Conservation (phyloP, 257 asterid genomes). For the Nicotiana obtusifolia region DNA sequence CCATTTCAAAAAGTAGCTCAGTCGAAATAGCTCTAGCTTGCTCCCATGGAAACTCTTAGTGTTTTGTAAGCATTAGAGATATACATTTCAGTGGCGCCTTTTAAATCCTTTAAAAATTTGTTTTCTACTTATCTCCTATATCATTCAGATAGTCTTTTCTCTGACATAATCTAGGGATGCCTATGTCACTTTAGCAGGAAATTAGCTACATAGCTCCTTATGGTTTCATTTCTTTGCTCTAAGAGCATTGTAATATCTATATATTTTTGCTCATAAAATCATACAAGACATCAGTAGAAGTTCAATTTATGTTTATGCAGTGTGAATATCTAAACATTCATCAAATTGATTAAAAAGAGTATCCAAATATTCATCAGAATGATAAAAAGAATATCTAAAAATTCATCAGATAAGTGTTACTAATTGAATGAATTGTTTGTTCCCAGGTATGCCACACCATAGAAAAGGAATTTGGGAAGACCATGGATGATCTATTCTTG, state of each 20-base stretch:
- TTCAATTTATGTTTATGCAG: not conserved
- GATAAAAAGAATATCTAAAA: not conserved
- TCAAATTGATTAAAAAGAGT: not conserved
- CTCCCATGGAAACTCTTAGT: not conserved
- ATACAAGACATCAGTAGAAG: not conserved
- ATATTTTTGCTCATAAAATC: not conserved
- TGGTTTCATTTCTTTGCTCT: not conserved
- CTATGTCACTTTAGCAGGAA: not conserved
- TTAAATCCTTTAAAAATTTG: not conserved
- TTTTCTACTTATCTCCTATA: not conserved
- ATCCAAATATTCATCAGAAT: not conserved
- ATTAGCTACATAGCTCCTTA: not conserved
- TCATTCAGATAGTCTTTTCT: not conserved
- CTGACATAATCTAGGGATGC: not conserved
- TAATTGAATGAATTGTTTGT: slow-evolving; percentile 12
- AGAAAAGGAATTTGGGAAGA: slow-evolving; percentile 63
- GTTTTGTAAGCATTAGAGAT: not conserved
- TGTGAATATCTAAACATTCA: not conserved
- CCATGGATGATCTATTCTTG: slow-evolving; percentile 74
- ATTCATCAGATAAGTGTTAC: not conserved
- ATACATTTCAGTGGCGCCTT: not conserved
- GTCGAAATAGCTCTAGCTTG: not conserved
- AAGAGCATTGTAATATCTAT: not conserved
- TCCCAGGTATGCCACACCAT: slow-evolving; percentile 71
- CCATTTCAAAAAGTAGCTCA: not conserved